Evolutionary conservation across 1,284 basidiomycete genomes (phyloP), one percentile per base, ranked within the genome.

Genomic region (Irpex sp.): DNA sequence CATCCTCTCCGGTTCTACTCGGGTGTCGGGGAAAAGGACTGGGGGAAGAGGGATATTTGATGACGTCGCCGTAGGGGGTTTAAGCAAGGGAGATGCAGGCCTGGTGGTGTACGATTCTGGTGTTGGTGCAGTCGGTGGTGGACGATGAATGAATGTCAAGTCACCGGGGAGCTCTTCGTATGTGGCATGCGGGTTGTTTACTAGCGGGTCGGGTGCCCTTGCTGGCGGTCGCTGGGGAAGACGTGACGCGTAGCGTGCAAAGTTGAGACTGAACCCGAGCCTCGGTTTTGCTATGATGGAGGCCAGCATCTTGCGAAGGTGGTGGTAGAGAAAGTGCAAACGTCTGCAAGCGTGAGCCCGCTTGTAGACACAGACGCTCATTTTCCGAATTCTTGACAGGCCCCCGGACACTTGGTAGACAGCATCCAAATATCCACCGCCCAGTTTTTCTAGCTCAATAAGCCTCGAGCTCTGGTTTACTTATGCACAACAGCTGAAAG

Each of bases 141-240:
- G 88, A 51, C 90, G 85, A 71, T 89, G 88, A 63, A 92, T 85
- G 71, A 92, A 91, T 0, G 88, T 89, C 60, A 90, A 71, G 63
- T 81, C 79, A 61, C 83, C 83, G 4, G 80, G 73, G 49, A 90
- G 74, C 9, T 78, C 64, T n/a, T 82, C 82, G 65, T 86, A 81
- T 37, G 75, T 73, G 39, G 84, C 85, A 52, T 81, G 78, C 16
- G 84, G 79, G 63, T 80, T 82, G 72, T 81, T 81, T 56, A 74
- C 63, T 54, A 92, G 77, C 14, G 90, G 90, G 69, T 92, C 88
- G 12, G 82, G 80, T 21, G 82, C 78, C 57, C 82, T 82, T 58
- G 82, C 81, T 5, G 87, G 84, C 3, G 89, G 89, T 49, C 74
- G 74, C 67, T 79, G 73, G 23, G 81, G 75, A 19, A 80, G 73